Evolutionary conservation across 1,284 basidiomycete species (phyloP).

Genomic region (Kalmanozyma brasiliensis): DNA sequence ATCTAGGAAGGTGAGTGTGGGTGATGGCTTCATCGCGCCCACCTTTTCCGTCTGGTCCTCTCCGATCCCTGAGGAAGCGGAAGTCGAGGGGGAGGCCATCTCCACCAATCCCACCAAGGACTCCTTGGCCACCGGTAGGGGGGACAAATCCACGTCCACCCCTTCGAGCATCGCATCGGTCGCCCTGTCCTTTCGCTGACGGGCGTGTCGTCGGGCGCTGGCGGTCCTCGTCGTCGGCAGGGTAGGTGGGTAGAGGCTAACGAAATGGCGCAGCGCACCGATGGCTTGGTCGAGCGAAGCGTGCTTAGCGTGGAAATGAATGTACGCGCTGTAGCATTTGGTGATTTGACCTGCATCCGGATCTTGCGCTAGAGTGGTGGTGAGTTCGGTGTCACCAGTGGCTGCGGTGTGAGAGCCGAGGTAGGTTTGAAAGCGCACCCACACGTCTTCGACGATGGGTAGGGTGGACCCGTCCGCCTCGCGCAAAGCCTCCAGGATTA

Average conservation of each 20-base stretch:
- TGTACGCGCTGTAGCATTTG: constrained; percentile 43
- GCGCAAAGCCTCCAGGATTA: constrained; percentile 41
- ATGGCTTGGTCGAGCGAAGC: constrained; percentile 17
- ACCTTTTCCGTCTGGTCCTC: constrained; percentile 1
- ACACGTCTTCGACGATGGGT: constrained; percentile 24
- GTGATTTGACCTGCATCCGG: constrained; percentile 28
- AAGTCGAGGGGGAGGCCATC: constrained; percentile 3
- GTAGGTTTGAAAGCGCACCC: constrained; percentile 29
- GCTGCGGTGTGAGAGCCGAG: not conserved
- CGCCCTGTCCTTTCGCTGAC: constrained; percentile 1
- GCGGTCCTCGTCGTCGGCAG: not conserved
- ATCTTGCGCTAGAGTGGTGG: not conserved
- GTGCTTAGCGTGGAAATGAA: constrained; percentile 48
- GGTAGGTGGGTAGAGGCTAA: constrained; percentile 22
- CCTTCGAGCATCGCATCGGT: not conserved
- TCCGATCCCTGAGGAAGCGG: not conserved
- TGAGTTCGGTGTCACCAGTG: not conserved
- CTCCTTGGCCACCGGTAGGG: constrained; percentile 18
- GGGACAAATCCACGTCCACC: constrained; percentile 12
- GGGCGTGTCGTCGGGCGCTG: no score
- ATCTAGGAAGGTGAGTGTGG: constrained; percentile 47
- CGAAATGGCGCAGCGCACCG: constrained; percentile 5
- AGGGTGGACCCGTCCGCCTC: not conserved
- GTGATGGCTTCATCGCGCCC: constrained; percentile 3
- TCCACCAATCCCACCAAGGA: constrained; percentile 8